Evolutionary conservation across 805 yeast genomes (phyloP).

Genomic region (Clavispora santaluciae): DNA sequence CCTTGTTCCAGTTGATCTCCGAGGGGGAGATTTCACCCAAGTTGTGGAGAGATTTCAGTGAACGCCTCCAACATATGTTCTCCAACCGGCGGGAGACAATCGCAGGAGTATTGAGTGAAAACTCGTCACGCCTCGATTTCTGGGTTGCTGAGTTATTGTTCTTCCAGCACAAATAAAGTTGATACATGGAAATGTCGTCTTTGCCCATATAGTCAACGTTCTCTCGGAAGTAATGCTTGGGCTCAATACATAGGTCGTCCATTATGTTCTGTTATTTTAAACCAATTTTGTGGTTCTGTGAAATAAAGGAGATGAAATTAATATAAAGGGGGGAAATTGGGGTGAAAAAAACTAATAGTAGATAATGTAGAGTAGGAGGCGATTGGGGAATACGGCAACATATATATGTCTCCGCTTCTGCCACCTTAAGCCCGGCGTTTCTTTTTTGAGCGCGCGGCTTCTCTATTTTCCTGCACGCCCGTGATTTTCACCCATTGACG

Average conservation of each 20-base stretch:
- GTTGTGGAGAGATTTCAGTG: conserved; percentile 25
- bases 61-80: conserved; percentile 39
- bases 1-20: conserved; percentile 50
- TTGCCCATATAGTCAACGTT: conserved; percentile 30
- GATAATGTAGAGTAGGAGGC: not conserved
- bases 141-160: conserved; percentile 17
- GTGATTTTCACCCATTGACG: not conserved
- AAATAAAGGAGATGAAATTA: too few relatives aligned
- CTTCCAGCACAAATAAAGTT: conserved; percentile 23
- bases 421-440: not conserved
- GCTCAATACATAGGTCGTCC: conserved; percentile 12
- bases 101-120: conserved; percentile 17
- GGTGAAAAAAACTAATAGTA: too few relatives aligned
- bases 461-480: not conserved
- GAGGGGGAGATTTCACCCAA: conserved; percentile 37
- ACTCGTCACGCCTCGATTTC: conserved; percentile 16
- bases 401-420: not conserved
- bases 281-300: too few relatives aligned
- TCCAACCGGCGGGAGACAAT: conserved; percentile 24
- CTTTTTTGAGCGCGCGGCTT: not conserved
- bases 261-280: not conserved
- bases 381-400: not conserved
- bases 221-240: conserved; percentile 10
- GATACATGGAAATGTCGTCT: conserved; percentile 11
- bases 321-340: too few relatives aligned